Conservation (phyloP, 257 asterid species). For the Fraxinus americana region DNA sequence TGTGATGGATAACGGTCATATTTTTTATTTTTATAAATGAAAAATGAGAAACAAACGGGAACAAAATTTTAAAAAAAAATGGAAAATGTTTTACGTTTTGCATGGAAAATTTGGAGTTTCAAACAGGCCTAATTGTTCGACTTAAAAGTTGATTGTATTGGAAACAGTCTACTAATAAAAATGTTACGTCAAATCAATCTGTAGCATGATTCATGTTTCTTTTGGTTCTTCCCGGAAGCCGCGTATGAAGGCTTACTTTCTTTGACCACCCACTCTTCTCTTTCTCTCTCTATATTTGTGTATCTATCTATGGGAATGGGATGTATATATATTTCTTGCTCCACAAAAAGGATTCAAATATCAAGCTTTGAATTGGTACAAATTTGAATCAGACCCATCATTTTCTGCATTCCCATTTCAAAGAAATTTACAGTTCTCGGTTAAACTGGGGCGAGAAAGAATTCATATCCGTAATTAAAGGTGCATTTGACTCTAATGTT, state of each 20-base stretch:
- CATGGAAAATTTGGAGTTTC: no score
- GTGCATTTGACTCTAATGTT: slow-evolving; percentile 27
- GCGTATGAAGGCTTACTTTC: slow-evolving; percentile 48
- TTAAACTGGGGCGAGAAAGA: slow-evolving; percentile 27
- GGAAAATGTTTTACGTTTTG: no score
- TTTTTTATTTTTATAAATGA: no score
- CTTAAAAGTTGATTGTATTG: no score
- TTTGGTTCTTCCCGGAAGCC: slow-evolving; percentile 41
- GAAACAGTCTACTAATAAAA: no score
- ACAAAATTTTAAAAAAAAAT: no score
- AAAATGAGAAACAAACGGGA: no score
- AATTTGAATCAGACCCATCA: slow-evolving; percentile 34
- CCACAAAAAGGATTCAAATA: slow-evolving; percentile 17
- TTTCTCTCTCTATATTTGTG: slow-evolving; percentile 1
- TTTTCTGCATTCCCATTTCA: slow-evolving; percentile 39
- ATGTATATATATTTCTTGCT: neutral
- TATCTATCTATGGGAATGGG: neutral
- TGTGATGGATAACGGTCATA: no score
- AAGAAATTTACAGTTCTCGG: slow-evolving; percentile 35
- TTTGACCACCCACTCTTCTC: slow-evolving; percentile 48
- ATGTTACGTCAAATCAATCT: no score
- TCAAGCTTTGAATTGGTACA: slow-evolving; percentile 56
- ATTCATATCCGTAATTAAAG: slow-evolving; percentile 43
- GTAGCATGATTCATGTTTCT: neutral
- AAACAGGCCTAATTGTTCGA: no score